Percentiles rank a stretch among this genome's conserved stretches.
phyloP scores from a whole-genome alignment of 179 eudicot genomes.

The Sideroxylon spinosum region DNA sequence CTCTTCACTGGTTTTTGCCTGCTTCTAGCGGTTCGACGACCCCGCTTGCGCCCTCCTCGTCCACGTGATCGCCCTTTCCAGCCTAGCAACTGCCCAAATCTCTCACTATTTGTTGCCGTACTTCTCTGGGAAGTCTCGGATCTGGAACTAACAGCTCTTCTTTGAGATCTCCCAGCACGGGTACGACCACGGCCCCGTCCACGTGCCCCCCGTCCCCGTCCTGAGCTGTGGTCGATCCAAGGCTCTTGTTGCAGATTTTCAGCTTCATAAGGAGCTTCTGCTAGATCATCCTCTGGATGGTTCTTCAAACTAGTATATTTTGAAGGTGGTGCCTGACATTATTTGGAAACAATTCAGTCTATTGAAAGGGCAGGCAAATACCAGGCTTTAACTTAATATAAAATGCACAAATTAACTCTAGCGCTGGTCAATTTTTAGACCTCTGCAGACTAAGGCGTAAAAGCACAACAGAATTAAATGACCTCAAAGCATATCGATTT shows the following conservation, averaged over 20 bases:
- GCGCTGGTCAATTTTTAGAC: too few species aligned
- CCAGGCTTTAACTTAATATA: too few species aligned
- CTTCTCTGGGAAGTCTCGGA: constrained; percentile 29
- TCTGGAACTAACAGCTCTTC: constrained; percentile 35
- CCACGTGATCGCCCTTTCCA: constrained; percentile 66
- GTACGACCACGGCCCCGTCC: constrained; percentile 47
- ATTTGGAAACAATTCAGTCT: background rate
- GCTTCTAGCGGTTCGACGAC: constrained; percentile 47
- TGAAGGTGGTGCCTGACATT: constrained; percentile 39
- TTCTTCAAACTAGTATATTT: constrained; percentile 35
- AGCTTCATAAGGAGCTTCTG: constrained; percentile 25
- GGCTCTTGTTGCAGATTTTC: constrained; percentile 40
- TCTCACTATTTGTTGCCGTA: constrained; percentile 28
- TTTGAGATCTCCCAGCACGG: constrained; percentile 64
- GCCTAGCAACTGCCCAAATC: constrained; percentile 37
- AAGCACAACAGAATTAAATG: background rate
- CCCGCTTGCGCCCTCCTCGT: constrained; percentile 58
- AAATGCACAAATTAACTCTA: too few species aligned
- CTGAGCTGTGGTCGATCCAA: constrained; percentile 39
- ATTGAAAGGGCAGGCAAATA: background rate
- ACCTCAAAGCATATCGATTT: background rate
- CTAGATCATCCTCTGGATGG: constrained; percentile 34
- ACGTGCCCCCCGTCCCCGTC: constrained; percentile 41
- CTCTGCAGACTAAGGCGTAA: background rate
- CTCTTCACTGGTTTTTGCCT: constrained; percentile 47